Base-by-base conservation (phyloP, 805 yeast species). In the Ogataea allantospora region DNA sequence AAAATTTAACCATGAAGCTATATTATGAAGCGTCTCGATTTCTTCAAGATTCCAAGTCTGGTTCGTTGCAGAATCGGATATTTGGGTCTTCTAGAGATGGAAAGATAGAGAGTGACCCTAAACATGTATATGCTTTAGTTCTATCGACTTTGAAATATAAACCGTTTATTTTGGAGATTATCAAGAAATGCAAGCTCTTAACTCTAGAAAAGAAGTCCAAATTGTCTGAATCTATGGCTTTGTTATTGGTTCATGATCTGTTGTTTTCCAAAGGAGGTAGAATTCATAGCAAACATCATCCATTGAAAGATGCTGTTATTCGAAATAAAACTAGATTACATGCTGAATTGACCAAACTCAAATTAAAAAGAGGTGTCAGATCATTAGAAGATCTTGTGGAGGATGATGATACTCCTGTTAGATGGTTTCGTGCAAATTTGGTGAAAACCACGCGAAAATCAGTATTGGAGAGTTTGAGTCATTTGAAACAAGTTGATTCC, bases 201-300 rank as follows among this genome's bases (percentile, higher is more conserved):
- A 66, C 73, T 24, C 67, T 64, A 25, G 78, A 77, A 22, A 72
- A 70, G 40, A 58, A 63, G 34, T 38, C 58, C 22, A 72, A 70
- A 42, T 54, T 83, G 15, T 73, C 73, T 9, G 75, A 73, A 36
- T 64, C 70, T 11, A 60, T 84, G 32, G 76, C 84, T 2, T 45
- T 80, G 36, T 65, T 91, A 7, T 62, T 91, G 61, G 82, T 82
- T 1, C 95, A 91, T 54, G 99, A 91, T 63, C 66, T 88, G 36
- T 60, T 89, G 5, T 71, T 93, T 40, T 74, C 91, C 5, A 75
- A 78, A 46, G 71, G 78, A 18, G 93, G 95, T 8, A 66, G 96
- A 44, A 83, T 91, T 42, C 95, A 88, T 57, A 82, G 88, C 70
- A 95, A 95, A 6, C 89, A 88, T 53, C 88, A 83, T 44, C 85